These are phyloP conservation scores for Amyloporia xantha DNA, from an alignment of 768 basidiomycete species.

Conservation along the genomic window DNA sequence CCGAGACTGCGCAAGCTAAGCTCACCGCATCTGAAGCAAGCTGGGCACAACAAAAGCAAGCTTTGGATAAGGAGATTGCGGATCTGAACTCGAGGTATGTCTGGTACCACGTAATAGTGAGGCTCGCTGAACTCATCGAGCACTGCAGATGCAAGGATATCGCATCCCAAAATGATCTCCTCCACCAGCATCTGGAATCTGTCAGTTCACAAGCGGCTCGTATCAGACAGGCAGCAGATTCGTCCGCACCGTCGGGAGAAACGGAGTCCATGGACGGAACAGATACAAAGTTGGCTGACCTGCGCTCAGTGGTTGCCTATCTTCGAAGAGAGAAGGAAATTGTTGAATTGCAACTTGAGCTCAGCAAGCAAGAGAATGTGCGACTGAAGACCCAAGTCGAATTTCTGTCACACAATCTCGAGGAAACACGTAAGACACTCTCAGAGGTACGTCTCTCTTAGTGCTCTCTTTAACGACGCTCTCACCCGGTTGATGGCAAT, in stretches of 20 bases:
- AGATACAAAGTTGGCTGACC: slow-evolving; percentile 62
- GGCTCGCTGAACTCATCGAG: not conserved
- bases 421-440: slow-evolving; percentile 63
- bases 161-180: slow-evolving; percentile 62
- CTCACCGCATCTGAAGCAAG: slow-evolving; percentile 64
- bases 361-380: slow-evolving; percentile 70
- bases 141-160: slow-evolving; percentile 69
- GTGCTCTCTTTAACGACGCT: not conserved
- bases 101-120: not conserved
- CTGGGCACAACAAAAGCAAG: slow-evolving; percentile 74
- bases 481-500: not conserved
- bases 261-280: slow-evolving; percentile 41
- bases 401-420: slow-evolving; percentile 58
- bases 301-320: slow-evolving; percentile 75
- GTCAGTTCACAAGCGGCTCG: slow-evolving; percentile 77
- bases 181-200: slow-evolving; percentile 81
- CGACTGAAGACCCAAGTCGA: slow-evolving; percentile 74
- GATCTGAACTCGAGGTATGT: slow-evolving; percentile 66
- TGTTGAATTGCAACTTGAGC: slow-evolving; percentile 79
- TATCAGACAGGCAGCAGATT: slow-evolving; percentile 66
- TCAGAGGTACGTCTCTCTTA: slow-evolving; percentile 46
- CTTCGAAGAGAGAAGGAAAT: slow-evolving; percentile 90
- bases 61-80: slow-evolving; percentile 69
- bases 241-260: slow-evolving; percentile 38
- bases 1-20: slow-evolving; percentile 73